phyloP scores from a whole-genome alignment of 1,284 basidiomycete species.

The Vanrija sp. region DNA sequence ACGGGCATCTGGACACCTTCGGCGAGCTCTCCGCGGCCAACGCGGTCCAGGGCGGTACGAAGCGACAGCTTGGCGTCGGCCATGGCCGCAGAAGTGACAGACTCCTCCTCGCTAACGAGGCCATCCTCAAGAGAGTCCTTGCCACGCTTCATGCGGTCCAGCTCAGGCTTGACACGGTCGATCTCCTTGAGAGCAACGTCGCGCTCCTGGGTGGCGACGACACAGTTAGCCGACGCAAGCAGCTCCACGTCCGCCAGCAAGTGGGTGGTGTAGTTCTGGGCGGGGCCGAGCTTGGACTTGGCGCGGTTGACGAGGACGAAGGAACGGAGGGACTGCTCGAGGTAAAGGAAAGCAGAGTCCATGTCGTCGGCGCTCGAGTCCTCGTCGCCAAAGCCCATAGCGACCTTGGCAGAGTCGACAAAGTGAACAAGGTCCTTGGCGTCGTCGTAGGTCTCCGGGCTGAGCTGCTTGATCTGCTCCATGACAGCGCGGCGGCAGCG shows the following conservation, averaged over 20 bases:
- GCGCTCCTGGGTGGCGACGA: conserved; percentile 78
- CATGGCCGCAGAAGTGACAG: conserved; percentile 59
- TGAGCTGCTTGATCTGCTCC: conserved; percentile 90
- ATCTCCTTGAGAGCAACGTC: conserved; percentile 70
- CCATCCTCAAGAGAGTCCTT: conserved; percentile 71
- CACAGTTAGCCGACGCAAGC: conserved; percentile 78
- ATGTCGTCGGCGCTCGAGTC: conserved; percentile 47
- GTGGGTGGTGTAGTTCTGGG: conserved; percentile 87
- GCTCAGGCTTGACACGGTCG: conserved; percentile 67
- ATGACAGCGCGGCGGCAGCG: conserved; percentile 85
- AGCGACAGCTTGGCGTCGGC: conserved; percentile 61
- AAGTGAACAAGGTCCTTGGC: conserved; percentile 95
- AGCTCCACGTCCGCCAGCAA: conserved; percentile 84
- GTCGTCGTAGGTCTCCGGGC: conserved; percentile 86
- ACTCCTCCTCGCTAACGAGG: conserved; percentile 77
- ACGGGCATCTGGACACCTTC: conserved; percentile 59
- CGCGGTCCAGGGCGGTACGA: conserved; percentile 66
- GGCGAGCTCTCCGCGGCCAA: conserved; percentile 66
- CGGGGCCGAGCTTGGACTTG: conserved; percentile 93
- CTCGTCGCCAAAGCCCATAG: conserved; percentile 35
- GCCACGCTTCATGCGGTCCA: conserved; percentile 78
- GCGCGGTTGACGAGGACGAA: conserved; percentile 94
- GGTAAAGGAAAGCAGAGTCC: conserved; percentile 71
- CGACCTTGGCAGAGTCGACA: conserved; percentile 73
- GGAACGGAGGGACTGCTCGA: conserved; percentile 87